Evolutionary conservation across 106 monocot species (phyloP), one percentile per base, ranked within the genome.

Genomic region (Apostasia ramifera): DNA sequence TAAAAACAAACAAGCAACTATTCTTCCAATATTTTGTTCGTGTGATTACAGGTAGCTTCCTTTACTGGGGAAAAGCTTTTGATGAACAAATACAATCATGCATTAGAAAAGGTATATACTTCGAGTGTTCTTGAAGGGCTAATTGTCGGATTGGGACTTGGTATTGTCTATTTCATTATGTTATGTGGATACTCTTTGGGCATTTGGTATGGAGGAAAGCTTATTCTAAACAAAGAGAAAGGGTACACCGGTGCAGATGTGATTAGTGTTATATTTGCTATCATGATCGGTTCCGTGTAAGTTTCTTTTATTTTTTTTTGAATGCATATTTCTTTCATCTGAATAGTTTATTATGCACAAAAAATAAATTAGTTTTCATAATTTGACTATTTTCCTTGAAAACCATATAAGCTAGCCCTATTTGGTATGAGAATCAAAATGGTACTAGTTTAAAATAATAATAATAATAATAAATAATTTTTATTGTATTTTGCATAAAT

Each of bases 41-140:
- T n/a, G n/a, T n/a, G n/a, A n/a, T n/a, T n/a, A n/a, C 63, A 91
- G 91, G 91, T 91, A 67, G 82, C 77, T 4, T 91, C 91, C 57
- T 91, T 91, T 61, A 85, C 82, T 12, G 88, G 88, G 6, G 88
- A 92, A 75, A 81, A 74, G 39, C 66, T 6, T 42, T 81, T 81
- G 10, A 62, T 89, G 38, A 63, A 66, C 9, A 79, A 78, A 52
- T 93, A 88, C 52, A 73, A 55, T 2, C 68, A 72, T 9, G 76
- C 69, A 40, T 48, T 93, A 49, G 77, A 55, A 66, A 65, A 44
- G 26, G 83, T 89, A 38, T 86, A 83, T 53, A 68, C 44, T 39
- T 77, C 92, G 2, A 76, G 81, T 61, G 75, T 79, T 50, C 70
- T 74, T 8, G 89, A 93, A 52, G 89, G 86, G 53, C 57, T 81